A percentile compares a stretch with the other conserved stretches of the same genome.
phyloP scores from a whole-genome alignment of 192 early-diverging fungal genomes.

The Backusella liffmaniae region DNA sequence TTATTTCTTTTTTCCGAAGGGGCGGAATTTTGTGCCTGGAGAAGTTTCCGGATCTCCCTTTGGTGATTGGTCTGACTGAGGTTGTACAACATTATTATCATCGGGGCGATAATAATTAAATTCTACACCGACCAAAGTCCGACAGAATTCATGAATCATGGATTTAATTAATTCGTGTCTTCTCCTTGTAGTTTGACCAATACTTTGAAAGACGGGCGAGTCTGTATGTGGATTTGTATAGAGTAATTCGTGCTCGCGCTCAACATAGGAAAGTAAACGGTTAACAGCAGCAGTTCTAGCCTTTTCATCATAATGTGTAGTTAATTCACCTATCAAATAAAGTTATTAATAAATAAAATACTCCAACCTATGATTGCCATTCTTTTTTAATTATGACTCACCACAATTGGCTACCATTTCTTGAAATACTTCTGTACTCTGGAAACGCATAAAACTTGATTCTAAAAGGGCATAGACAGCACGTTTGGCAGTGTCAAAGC shows the following conservation, averaged over 20 bases:
- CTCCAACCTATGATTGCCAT: background rate
- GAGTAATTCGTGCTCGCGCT: slow-evolving; percentile 19
- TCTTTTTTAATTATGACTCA: slow-evolving; percentile 13
- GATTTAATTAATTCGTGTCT: slow-evolving; percentile 45
- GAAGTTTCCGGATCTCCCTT: background rate
- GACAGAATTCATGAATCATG: slow-evolving; percentile 54
- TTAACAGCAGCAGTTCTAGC: slow-evolving; percentile 34
- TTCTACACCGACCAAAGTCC: slow-evolving; percentile 46
- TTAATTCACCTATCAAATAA: slow-evolving; percentile 26
- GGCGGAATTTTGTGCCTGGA: slow-evolving; percentile 6
- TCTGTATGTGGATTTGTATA: slow-evolving; percentile 33
- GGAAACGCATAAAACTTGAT: slow-evolving; percentile 42
- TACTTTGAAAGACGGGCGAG: slow-evolving; percentile 23
- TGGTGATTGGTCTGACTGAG: background rate
- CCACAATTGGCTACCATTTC: slow-evolving; percentile 44
- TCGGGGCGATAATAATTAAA: slow-evolving; percentile 38
- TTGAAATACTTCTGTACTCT: slow-evolving; percentile 26
- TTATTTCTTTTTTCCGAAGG: slow-evolving; percentile 4
- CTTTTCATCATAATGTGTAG: slow-evolving; percentile 35
- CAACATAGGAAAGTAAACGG: slow-evolving; percentile 29
- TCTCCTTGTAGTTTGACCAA: slow-evolving; percentile 30
- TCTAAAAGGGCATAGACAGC: slow-evolving; percentile 49
- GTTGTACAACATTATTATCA: background rate
- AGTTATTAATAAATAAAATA: background rate
- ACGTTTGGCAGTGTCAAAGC: slow-evolving; percentile 39